Evolutionary conservation across 306 rosid genomes (phyloP).

Genomic region (Inga leiocalycina): DNA sequence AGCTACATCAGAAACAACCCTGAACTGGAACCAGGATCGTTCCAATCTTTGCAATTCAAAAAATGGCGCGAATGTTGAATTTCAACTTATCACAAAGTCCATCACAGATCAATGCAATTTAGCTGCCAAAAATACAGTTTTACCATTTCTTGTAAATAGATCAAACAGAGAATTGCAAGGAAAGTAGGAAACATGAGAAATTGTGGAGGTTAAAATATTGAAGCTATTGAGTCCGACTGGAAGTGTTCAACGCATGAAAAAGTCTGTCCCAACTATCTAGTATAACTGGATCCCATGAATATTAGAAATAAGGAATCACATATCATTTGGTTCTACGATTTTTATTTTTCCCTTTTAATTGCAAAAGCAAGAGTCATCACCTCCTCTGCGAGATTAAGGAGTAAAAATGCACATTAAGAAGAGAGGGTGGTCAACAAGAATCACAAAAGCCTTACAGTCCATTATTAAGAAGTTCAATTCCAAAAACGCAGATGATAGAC

Average conservation of each 20-base stretch:
- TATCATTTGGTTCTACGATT: constrained; percentile 7
- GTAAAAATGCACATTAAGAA: neutral
- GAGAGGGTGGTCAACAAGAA: neutral
- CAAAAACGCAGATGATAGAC: constrained; percentile 3
- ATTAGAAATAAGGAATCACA: neutral
- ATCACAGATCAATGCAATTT: neutral
- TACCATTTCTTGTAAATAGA: neutral
- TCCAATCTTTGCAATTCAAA: neutral
- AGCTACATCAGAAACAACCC: neutral
- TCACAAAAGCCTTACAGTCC: neutral
- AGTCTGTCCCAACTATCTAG: neutral
- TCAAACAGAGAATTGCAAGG: neutral
- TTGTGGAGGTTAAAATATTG: neutral
- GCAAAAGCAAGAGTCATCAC: neutral
- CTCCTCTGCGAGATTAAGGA: neutral
- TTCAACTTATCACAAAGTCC: neutral
- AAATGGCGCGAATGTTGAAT: neutral
- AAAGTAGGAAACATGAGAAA: neutral
- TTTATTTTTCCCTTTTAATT: constrained; percentile 8
- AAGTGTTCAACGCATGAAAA: neutral
- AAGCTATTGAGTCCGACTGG: neutral
- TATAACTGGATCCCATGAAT: neutral
- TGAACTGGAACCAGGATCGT: neutral
- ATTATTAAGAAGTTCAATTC: neutral
- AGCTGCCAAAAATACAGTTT: neutral